phyloP scores from a whole-genome alignment of 2,329 filamentous ascomycete genomes.

The Diaporthe nobilis region DNA sequence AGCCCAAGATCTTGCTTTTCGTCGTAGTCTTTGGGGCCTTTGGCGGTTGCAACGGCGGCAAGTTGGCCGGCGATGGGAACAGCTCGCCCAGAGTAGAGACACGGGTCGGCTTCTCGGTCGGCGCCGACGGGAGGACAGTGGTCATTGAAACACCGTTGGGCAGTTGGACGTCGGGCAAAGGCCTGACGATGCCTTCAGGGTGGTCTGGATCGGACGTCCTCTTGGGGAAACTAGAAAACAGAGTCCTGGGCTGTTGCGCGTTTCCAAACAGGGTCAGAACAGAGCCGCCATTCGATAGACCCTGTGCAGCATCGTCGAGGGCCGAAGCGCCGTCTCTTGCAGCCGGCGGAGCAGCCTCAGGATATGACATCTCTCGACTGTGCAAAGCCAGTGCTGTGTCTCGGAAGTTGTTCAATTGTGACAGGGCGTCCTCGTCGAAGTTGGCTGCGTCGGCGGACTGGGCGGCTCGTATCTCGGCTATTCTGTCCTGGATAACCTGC shows the following conservation, averaged over 20 bases:
- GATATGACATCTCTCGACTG: constrained; percentile 71
- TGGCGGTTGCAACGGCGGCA: constrained; percentile 78
- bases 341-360: constrained; percentile 54
- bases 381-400: constrained; percentile 74
- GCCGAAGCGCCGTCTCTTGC: constrained; percentile 49
- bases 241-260: constrained; percentile 79
- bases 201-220: constrained; percentile 51
- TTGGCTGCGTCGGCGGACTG: constrained; percentile 48
- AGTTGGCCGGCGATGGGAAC: constrained; percentile 76
- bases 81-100: constrained; percentile 79
- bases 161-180: constrained; percentile 75
- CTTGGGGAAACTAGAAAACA: constrained; percentile 88
- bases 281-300: constrained; percentile 62
- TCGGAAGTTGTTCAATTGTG: constrained; percentile 70
- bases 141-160: constrained; percentile 82
- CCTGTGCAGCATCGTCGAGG: constrained; percentile 56
- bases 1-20: constrained; percentile 64
- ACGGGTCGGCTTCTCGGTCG: constrained; percentile 63
- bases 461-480: constrained; percentile 62
- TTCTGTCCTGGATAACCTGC: constrained; percentile 50
- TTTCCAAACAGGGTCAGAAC: constrained; percentile 85
- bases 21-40: constrained; percentile 79
- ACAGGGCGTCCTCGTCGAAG: constrained; percentile 54
- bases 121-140: constrained; percentile 68
- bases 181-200: constrained; percentile 50